Percentiles rank a stretch among this genome's conserved stretches.
Evolutionary conservation across 208 protist species (phyloP).

Genomic region (Eutreptiella sp.): DNA sequence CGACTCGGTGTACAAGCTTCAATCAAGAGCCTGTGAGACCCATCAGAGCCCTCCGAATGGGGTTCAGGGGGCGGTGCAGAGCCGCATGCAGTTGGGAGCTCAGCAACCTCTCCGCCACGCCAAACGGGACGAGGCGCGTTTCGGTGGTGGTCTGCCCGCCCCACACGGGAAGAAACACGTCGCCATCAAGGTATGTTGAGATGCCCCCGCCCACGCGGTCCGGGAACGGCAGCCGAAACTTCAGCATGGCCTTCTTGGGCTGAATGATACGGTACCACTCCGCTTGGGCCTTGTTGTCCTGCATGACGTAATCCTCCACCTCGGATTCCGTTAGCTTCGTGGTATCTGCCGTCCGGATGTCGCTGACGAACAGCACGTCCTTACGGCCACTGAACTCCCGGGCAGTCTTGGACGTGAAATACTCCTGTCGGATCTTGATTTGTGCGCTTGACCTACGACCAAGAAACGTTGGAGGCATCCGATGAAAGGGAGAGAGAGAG

Average conservation of each 20-base stretch:
- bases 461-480: too few relatives aligned
- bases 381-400: slow-evolving; percentile 5
- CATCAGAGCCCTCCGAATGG: too few relatives aligned
- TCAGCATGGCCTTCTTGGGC: slow-evolving; percentile 80
- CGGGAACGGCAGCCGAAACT: slow-evolving; percentile 87
- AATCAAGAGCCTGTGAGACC: too few relatives aligned
- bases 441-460: not conserved
- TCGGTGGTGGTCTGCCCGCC: slow-evolving; percentile 89
- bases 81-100: too few relatives aligned
- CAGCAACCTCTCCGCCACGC: too few relatives aligned
- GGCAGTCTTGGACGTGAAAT: slow-evolving; percentile 84
- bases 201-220: slow-evolving; percentile 42
- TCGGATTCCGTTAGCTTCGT: slow-evolving; percentile 24
- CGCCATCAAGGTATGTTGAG: slow-evolving; percentile 69
- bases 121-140: slow-evolving; percentile 81
- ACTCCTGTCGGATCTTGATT: slow-evolving; percentile 76
- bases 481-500: too few relatives aligned
- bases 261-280: slow-evolving; percentile 81
- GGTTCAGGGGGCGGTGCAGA: too few relatives aligned
- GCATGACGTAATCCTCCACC: slow-evolving; percentile 79
- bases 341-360: slow-evolving; percentile 75
- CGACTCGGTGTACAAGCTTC: too few relatives aligned
- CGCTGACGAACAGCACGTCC: slow-evolving; percentile 78
- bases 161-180: slow-evolving; percentile 85
- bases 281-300: slow-evolving; percentile 83